phyloP scores from a whole-genome alignment of 257 asterid species.

The Osmanthus fragrans region DNA sequence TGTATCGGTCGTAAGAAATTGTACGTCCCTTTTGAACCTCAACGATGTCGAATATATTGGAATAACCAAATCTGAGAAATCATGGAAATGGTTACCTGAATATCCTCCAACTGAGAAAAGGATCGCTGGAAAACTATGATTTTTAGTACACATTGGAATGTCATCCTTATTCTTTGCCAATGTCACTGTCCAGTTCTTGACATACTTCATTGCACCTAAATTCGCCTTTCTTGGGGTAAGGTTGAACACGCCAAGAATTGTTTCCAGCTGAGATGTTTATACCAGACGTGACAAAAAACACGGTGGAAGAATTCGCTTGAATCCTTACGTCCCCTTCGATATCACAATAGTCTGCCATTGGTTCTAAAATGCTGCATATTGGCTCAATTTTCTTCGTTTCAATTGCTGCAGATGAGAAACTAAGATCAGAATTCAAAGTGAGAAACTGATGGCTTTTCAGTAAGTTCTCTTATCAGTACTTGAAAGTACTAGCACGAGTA shows the following conservation, averaged over 20 bases:
- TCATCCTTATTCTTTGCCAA: constrained; percentile 21
- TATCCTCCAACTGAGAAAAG: constrained; percentile 67
- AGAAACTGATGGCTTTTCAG: neutral
- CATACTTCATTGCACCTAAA: constrained; percentile 35
- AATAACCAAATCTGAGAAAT: constrained; percentile 54
- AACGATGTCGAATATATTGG: constrained; percentile 59
- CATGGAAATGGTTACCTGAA: constrained; percentile 74
- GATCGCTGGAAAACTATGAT: constrained; percentile 50
- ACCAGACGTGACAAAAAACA: constrained; percentile 24
- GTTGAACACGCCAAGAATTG: constrained; percentile 40
- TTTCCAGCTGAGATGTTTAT: neutral
- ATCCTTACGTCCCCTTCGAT: constrained; percentile 39
- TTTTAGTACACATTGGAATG: constrained; percentile 43
- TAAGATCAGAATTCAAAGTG: neutral
- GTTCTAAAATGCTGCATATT: constrained; percentile 27
- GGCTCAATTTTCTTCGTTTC: constrained; percentile 20
- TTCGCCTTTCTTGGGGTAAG: constrained; percentile 54
- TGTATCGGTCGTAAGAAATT: constrained; percentile 57
- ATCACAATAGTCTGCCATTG: constrained; percentile 42
- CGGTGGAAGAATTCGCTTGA: constrained; percentile 36
- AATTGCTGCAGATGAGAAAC: constrained; percentile 16
- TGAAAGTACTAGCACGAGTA: neutral
- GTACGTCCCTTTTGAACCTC: constrained; percentile 42
- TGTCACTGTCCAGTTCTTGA: constrained; percentile 60
- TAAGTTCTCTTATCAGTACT: neutral